A percentile compares a stretch with the other conserved stretches of the same genome.
Conservation (phyloP, 306 rosid species). For the Rosa persica region DNA sequence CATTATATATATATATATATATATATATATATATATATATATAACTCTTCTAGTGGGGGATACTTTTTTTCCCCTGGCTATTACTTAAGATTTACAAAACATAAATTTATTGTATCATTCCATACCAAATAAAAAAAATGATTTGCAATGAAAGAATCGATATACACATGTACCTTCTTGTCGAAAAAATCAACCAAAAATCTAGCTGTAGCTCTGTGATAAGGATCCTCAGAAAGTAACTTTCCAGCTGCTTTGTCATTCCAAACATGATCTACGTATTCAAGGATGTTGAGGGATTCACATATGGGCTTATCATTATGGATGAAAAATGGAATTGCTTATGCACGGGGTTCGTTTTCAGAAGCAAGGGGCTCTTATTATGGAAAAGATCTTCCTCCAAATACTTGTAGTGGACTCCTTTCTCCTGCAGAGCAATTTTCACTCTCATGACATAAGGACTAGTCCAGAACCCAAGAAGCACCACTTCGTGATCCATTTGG, state of each 20-base stretch:
- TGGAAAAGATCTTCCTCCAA: neutral
- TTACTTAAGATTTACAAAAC: no score
- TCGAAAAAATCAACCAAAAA: constrained; percentile 12
- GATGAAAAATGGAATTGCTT: constrained; percentile 13
- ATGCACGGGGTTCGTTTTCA: neutral
- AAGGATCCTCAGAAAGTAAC: neutral
- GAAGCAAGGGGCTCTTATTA: neutral
- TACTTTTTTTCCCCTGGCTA: no score
- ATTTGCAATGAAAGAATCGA: neutral
- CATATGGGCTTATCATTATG: constrained; percentile 6
- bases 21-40: no score
- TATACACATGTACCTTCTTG: neutral
- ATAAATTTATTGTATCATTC: neutral
- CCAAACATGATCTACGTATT: constrained; percentile 16
- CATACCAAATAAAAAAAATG: neutral
- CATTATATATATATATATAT: no score
- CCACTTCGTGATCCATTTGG: constrained; percentile 13
- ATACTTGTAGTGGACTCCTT: constrained; percentile 6
- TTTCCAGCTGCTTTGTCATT: neutral
- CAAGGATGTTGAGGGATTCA: constrained; percentile 18
- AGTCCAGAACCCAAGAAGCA: constrained; percentile 9
- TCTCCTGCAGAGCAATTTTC: constrained; percentile 20
- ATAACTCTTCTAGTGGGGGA: no score
- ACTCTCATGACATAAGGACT: constrained; percentile 17
- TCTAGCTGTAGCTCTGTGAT: neutral